phyloP scores from a whole-genome alignment of 306 rosid genomes.

The Gleditsia sinensis region DNA sequence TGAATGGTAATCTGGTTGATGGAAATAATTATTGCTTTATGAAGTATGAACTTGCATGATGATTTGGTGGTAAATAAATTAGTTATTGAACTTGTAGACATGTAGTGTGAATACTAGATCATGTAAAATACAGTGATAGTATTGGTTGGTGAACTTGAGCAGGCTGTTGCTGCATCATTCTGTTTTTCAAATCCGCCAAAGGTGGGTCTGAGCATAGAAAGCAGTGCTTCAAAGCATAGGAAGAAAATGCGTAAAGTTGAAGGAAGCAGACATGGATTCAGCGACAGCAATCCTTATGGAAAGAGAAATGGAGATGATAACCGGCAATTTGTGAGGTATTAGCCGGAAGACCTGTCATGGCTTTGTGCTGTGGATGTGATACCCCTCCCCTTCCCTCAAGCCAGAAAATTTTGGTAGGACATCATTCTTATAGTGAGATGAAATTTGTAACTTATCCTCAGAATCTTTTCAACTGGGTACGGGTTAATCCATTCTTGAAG shows the following conservation, averaged over 20 bases:
- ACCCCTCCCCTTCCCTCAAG: background rate
- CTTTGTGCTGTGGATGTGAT: slow-evolving; percentile 5
- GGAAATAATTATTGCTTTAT: background rate
- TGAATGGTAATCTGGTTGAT: background rate
- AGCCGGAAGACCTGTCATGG: slow-evolving; percentile 1
- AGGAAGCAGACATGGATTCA: slow-evolving; percentile 66
- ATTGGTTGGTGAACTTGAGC: slow-evolving; percentile 23
- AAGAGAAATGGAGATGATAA: slow-evolving; percentile 40
- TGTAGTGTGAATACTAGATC: background rate
- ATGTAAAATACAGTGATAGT: slow-evolving; percentile 11
- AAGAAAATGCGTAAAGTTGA: slow-evolving; percentile 58
- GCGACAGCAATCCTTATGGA: slow-evolving; percentile 73
- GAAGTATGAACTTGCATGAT: background rate
- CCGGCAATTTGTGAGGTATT: slow-evolving; percentile 46
- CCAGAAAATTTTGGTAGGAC: slow-evolving; percentile 40
- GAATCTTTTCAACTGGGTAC: background rate
- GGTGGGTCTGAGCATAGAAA: slow-evolving; percentile 76
- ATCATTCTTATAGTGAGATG: slow-evolving; percentile 17
- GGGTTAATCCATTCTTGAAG: slow-evolving; percentile 1
- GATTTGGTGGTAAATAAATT: background rate
- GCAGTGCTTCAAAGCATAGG: slow-evolving; percentile 78
- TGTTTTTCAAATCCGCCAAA: slow-evolving; percentile 90
- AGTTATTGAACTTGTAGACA: background rate
- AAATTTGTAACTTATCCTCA: slow-evolving; percentile 7
- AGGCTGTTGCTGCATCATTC: slow-evolving; percentile 88